Evolutionary conservation across 2,329 filamentous ascomycete genomes (phyloP).

Genomic region (Xylariaceae sp.): DNA sequence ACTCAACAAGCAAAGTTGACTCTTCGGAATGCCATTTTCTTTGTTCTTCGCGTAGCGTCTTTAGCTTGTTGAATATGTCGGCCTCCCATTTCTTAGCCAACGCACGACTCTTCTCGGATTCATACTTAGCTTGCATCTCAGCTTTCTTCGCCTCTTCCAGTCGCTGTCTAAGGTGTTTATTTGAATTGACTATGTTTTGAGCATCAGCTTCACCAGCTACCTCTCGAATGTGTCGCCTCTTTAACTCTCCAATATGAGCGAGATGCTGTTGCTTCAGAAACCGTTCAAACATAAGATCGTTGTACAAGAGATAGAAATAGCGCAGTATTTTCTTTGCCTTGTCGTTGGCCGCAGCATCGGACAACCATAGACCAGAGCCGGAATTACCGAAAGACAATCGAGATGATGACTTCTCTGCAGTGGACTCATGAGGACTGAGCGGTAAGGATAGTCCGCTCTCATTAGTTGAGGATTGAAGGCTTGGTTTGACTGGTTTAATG

Average conservation of each 20-base stretch:
- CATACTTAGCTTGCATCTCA: conserved; percentile 66
- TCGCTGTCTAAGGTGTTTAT: conserved; percentile 67
- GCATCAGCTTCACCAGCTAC: conserved; percentile 77
- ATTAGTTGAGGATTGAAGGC: conserved; percentile 51
- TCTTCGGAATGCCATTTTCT: conserved; percentile 60
- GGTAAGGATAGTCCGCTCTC: conserved; percentile 55
- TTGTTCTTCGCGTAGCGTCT: conserved; percentile 63
- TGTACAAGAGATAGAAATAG: conserved; percentile 70
- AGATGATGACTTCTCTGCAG: conserved; percentile 37
- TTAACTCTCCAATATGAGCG: conserved; percentile 73
- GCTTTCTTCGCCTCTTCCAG: conserved; percentile 68
- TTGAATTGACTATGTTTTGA: conserved; percentile 73
- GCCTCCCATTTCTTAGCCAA: conserved; percentile 75
- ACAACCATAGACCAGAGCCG: conserved; percentile 28
- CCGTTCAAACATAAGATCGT: conserved; percentile 77
- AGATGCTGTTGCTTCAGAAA: conserved; percentile 82
- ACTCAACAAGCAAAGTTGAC: conserved; percentile 52
- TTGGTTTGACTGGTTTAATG: conserved; percentile 55
- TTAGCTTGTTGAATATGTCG: conserved; percentile 63
- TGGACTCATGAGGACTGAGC: conserved; percentile 48
- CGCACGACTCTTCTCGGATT: conserved; percentile 66
- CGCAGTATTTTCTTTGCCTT: conserved; percentile 57
- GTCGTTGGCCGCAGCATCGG: conserved; percentile 20
- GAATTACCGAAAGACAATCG: conserved; percentile 31
- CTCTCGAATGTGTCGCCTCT: conserved; percentile 69